Conservation (phyloP, 352 stramenopile genomes). For the Phytophthora foliorum region DNA sequence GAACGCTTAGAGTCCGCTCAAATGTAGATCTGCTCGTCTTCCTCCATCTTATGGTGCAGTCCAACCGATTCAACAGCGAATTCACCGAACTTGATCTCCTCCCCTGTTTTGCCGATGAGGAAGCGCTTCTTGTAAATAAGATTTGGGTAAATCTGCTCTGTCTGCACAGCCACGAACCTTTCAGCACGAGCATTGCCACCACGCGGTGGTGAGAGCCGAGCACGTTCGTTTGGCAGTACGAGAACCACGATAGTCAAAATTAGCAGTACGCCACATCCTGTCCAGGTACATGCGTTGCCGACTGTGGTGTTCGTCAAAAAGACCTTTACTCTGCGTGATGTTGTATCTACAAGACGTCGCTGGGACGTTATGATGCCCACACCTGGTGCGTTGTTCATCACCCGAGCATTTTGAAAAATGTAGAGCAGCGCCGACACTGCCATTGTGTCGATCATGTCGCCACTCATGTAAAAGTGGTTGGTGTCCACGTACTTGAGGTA, state of each 20-base stretch:
- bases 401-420: constrained; percentile 62
- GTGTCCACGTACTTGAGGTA: constrained; percentile 43
- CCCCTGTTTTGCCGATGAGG: constrained; percentile 71
- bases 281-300: constrained; percentile 61
- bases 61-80: constrained; percentile 71
- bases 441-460: constrained; percentile 47
- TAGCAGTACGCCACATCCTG: constrained; percentile 49
- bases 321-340: constrained; percentile 41
- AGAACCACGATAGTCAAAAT: constrained; percentile 62
- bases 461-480: constrained; percentile 44
- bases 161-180: constrained; percentile 75
- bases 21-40: constrained; percentile 74
- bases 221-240: constrained; percentile 61
- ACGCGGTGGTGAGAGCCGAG: constrained; percentile 54
- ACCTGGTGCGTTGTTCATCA: constrained; percentile 36
- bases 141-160: constrained; percentile 79
- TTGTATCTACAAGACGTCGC: constrained; percentile 39
- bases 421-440: constrained; percentile 56
- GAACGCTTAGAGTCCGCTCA: constrained; percentile 23
- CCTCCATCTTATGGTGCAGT: constrained; percentile 75
- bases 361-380: constrained; percentile 24
- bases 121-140: constrained; percentile 86
- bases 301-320: constrained; percentile 71
- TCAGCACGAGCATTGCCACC: constrained; percentile 67
- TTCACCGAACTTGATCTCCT: constrained; percentile 80